A percentile compares a stretch with the other conserved stretches of the same genome.
Evolutionary conservation across 78 protist species (phyloP).

Genomic region (Pelomyxa schiedti): DNA sequence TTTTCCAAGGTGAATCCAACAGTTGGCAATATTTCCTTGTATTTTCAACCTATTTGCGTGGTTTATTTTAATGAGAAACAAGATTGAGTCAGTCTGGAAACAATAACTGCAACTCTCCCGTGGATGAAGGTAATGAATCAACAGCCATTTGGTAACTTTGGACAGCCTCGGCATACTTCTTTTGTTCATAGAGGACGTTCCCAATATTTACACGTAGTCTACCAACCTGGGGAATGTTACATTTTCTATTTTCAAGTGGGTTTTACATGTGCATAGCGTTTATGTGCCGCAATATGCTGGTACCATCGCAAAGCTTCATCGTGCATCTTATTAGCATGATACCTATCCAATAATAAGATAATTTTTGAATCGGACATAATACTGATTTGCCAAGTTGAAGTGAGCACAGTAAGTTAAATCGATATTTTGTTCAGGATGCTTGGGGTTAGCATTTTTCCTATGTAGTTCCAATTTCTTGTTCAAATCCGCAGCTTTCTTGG

Average conservation of each 20-base stretch:
- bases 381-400: constrained; percentile 12
- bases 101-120: constrained; percentile 4
- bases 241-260: too few relatives aligned
- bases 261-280: constrained; percentile 17
- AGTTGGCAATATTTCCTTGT: constrained; percentile 60
- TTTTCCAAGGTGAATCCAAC: constrained; percentile 53
- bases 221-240: constrained; percentile 37
- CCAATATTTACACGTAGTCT: constrained; percentile 83
- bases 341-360: too few relatives aligned
- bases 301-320: constrained; percentile 51
- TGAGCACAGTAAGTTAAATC: background rate
- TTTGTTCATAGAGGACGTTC: constrained; percentile 67
- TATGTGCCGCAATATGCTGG: constrained; percentile 53
- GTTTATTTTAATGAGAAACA: too few relatives aligned
- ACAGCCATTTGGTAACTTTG: constrained; percentile 73
- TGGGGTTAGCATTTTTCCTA: background rate
- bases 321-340: background rate
- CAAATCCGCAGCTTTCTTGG: background rate
- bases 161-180: constrained; percentile 57
- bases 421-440: background rate
- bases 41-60: too few relatives aligned
- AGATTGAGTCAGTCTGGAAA: too few relatives aligned
- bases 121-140: constrained; percentile 53
- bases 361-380: too few relatives aligned
- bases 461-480: background rate